These are phyloP conservation scores for Phylloporus sp. DNA, from an alignment of 768 basidiomycete species.

Conservation along the genomic window DNA sequence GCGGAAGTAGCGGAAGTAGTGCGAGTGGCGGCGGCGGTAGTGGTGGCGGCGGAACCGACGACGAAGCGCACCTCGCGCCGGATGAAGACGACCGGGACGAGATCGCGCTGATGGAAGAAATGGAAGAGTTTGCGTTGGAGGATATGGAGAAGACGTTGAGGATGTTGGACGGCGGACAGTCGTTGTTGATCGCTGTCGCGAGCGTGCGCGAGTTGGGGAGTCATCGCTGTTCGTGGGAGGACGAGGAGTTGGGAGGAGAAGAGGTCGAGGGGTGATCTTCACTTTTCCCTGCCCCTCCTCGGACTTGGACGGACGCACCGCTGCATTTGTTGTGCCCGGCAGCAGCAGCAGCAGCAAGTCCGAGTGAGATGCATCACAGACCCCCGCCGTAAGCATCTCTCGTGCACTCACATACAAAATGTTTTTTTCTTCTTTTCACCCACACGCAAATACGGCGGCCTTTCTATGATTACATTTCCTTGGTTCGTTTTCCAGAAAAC, in stretches of 20 bases:
- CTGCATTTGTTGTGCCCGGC: too few relatives aligned
- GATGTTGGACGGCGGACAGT: conserved; percentile 53
- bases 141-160: conserved; percentile 67
- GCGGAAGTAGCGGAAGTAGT: not conserved
- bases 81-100: conserved; percentile 60
- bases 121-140: conserved; percentile 77
- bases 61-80: not conserved
- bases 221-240: conserved; percentile 42
- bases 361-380: too few relatives aligned
- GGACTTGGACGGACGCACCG: too few relatives aligned
- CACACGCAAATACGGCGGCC: too few relatives aligned
- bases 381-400: too few relatives aligned
- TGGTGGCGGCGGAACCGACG: not conserved
- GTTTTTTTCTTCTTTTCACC: too few relatives aligned
- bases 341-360: too few relatives aligned
- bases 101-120: conserved; percentile 68
- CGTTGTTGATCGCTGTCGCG: conserved; percentile 62
- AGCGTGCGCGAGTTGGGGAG: conserved; percentile 69
- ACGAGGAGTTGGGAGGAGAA: conserved; percentile 33
- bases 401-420: too few relatives aligned
- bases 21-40: not conserved
- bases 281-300: too few relatives aligned
- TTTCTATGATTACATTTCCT: conserved; percentile 1
- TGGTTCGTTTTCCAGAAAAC: not conserved
- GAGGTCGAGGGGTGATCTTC: conserved; percentile 8